These are phyloP conservation scores for Cercis canadensis DNA, from an alignment of 306 rosid species.

Conservation along the genomic window DNA sequence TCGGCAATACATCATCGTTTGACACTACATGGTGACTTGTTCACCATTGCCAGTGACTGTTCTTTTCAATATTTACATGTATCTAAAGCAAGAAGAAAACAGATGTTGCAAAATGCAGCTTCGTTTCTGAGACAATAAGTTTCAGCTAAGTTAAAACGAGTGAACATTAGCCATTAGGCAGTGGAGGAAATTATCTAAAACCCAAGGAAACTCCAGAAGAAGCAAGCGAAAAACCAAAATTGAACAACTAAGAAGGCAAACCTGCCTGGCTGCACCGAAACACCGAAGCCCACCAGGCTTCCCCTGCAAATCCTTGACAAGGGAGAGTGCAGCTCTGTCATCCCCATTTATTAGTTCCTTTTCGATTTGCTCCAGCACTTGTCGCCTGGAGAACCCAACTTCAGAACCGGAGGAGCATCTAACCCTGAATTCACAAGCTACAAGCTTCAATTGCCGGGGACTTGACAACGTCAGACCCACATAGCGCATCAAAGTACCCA, in stretches of 20 bases:
- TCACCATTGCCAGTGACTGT: neutral
- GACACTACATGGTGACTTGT: neutral
- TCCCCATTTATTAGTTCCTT: slow-evolving; percentile 66
- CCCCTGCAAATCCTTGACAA: slow-evolving; percentile 73
- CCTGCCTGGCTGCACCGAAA: slow-evolving; percentile 94
- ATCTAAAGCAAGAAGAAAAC: neutral
- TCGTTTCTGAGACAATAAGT: neutral
- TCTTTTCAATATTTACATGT: too few relatives aligned
- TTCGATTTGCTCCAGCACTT: slow-evolving; percentile 68
- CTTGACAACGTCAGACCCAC: slow-evolving; percentile 39
- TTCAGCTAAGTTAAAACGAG: neutral
- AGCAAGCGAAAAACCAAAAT: neutral
- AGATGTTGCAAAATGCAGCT: neutral
- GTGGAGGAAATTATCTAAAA: neutral
- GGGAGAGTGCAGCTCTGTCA: slow-evolving; percentile 72
- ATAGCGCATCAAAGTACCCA: slow-evolving; percentile 50
- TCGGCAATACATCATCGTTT: neutral
- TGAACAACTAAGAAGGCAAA: slow-evolving; percentile 10
- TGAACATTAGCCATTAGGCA: neutral
- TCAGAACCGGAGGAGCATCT: slow-evolving; percentile 51
- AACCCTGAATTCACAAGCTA: slow-evolving; percentile 26
- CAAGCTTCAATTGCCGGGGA: slow-evolving; percentile 35
- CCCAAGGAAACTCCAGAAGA: neutral
- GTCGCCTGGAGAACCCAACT: slow-evolving; percentile 51
- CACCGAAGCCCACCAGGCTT: slow-evolving; percentile 72